Conservation (phyloP, 2,329 filamentous ascomycete genomes). For the Diplodia corticola region DNA sequence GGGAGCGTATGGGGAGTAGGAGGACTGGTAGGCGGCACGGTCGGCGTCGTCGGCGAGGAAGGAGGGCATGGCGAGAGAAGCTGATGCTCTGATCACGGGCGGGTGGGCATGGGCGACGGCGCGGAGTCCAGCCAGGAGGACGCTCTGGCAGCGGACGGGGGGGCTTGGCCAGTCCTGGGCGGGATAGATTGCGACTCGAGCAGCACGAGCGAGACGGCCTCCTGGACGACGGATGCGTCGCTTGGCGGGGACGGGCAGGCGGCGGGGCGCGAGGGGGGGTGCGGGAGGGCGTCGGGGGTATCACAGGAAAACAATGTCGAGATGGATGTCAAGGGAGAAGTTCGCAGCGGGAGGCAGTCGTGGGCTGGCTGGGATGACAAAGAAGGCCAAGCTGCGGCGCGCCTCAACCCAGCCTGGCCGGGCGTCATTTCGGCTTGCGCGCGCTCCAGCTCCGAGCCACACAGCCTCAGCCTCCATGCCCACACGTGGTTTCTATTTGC, state of each 20-base stretch:
- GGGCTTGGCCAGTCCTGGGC: slow-evolving; percentile 18
- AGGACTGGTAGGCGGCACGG: slow-evolving; percentile 34
- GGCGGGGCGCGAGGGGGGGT: background rate
- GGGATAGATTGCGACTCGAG: slow-evolving; percentile 19
- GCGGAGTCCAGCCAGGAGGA: slow-evolving; percentile 12
- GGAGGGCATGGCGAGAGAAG: slow-evolving; percentile 52
- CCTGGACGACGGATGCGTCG: background rate
- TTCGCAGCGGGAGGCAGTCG: background rate
- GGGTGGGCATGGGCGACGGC: slow-evolving; percentile 14
- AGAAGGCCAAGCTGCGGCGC: slow-evolving; percentile 10
- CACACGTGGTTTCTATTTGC: slow-evolving; percentile 12
- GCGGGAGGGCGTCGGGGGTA: background rate
- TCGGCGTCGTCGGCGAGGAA: slow-evolving; percentile 49
- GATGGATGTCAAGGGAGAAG: slow-evolving; percentile 8
- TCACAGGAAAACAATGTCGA: slow-evolving; percentile 18
- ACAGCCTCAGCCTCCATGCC: slow-evolving; percentile 2
- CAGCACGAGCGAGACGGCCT: background rate
- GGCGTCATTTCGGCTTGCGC: slow-evolving; percentile 16
- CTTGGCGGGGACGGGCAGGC: background rate
- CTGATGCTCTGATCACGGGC: slow-evolving; percentile 38
- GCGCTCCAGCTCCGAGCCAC: slow-evolving; percentile 5
- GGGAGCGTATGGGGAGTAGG: slow-evolving; percentile 10
- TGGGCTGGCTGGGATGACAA: slow-evolving; percentile 9
- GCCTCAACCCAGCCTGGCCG: slow-evolving; percentile 15
- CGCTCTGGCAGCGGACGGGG: slow-evolving; percentile 17